Percentiles rank a stretch among this genome's conserved stretches.
These are phyloP conservation scores for Serpula lacrymans DNA, from an alignment of 768 basidiomycete genomes.

Conservation along the genomic window DNA sequence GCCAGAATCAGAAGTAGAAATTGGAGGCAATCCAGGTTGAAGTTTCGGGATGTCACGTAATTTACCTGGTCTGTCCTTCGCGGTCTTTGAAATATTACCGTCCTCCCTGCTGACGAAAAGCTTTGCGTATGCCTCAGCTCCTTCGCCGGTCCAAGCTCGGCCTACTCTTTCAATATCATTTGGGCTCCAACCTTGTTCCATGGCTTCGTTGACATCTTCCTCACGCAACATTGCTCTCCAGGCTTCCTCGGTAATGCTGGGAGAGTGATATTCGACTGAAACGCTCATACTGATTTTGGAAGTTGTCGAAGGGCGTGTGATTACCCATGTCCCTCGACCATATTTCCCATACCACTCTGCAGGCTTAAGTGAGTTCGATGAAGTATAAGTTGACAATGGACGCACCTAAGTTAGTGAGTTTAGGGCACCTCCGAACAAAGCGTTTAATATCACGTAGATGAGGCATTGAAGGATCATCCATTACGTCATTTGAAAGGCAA, in stretches of 20 bases:
- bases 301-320: conserved; percentile 18
- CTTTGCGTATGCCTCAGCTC: conserved; percentile 25
- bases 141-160: conserved; percentile 25
- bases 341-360: conserved; percentile 34
- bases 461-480: conserved; percentile 33
- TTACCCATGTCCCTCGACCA: conserved; percentile 30
- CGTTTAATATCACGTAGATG: conserved; percentile 34
- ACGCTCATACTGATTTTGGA: conserved; percentile 29
- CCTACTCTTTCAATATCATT: conserved; percentile 22
- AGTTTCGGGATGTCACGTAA: too few species aligned
- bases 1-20: too few species aligned
- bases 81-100: too few species aligned
- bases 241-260: conserved; percentile 15
- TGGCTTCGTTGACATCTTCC: conserved; percentile 13
- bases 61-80: too few species aligned
- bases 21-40: too few species aligned
- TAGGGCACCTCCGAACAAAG: conserved; percentile 34
- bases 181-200: conserved; percentile 15
- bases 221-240: conserved; percentile 19
- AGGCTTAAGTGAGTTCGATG: too few species aligned
- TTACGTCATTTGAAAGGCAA: conserved; percentile 13
- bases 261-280: conserved; percentile 28
- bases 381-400: conserved; percentile 4
- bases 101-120: too few species aligned
- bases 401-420: conserved; percentile 28